Base-by-base conservation (phyloP, 345 rosid species). In the Populus alba region DNA sequence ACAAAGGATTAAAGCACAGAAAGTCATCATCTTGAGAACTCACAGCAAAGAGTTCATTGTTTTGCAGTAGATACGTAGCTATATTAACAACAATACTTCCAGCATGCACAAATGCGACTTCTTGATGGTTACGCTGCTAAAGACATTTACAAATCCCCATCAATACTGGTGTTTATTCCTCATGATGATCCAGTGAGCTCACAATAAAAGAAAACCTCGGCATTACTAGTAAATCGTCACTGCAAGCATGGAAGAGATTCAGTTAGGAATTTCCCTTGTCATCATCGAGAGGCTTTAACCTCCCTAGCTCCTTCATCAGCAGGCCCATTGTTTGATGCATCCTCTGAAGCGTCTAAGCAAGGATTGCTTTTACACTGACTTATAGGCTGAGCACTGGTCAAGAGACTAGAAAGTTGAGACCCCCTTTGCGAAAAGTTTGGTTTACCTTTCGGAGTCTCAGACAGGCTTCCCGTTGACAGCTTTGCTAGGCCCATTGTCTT, bases 251-350 rank as follows among this genome's bases (percentile, higher is more conserved):
- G 78, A 74, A 81, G 53, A 70, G 75, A 82, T 81, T 71, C 70
- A 76, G 86, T 74, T 76, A 76, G 81, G 81, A 83, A 84, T 81
- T 77, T 87, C 90, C 90, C 83, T 66, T 81, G 29, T 4, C 67
- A 72, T 82, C 85, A 85, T 41, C 80, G 72, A 66, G 81, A 77
- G 35, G 86, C 74, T 79, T 86, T 85, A 41, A 62, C 69, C 68
- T 75, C 81, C 66, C 80, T 79, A 70, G 71, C 83, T 77, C 72
- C 85, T 57, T 66, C 75, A 53, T 82, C 83, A 70, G 86, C 86
- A 72, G 88, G 82, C 53, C 87, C 82, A 73, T 73, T 81, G 82
- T 89, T 82, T 7, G 86, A 79, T 68, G 82, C 79, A 78, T 87
- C 82, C 61, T 83, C 90, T 23, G 79, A 72, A 22, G 79, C 75